Evolutionary conservation across 192 early-diverging fungal species (phyloP).

Genomic region (Coemansia sp.): DNA sequence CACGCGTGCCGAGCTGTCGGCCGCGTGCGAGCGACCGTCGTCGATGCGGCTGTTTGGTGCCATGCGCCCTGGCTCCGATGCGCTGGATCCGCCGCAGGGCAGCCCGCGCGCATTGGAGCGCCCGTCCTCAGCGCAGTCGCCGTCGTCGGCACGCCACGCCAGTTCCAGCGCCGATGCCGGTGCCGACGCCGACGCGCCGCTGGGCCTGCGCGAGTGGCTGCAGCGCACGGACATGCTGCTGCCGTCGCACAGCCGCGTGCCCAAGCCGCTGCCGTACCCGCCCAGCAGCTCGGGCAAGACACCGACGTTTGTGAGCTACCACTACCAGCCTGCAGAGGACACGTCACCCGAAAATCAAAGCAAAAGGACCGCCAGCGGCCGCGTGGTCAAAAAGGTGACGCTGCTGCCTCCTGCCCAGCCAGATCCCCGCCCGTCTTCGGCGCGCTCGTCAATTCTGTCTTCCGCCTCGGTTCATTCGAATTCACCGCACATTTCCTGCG

Average conservation of each 20-base stretch:
- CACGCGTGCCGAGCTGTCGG: constrained; percentile 21
- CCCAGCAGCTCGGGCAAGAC: constrained; percentile 20
- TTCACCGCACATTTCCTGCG: background rate
- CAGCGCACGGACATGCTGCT: constrained; percentile 36
- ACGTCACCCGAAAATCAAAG: constrained; percentile 2
- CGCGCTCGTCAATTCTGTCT: constrained; percentile 2
- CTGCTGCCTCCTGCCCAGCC: constrained; percentile 14
- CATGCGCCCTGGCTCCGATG: background rate
- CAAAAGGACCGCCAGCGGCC: constrained; percentile 7
- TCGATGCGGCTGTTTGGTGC: constrained; percentile 27
- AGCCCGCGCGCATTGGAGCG: constrained; percentile 6
- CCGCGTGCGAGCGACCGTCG: constrained; percentile 31
- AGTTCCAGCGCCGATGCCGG: background rate
- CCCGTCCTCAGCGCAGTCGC: constrained; percentile 11
- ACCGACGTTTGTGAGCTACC: constrained; percentile 24
- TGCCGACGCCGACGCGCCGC: constrained; percentile 1
- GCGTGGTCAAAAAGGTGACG: constrained; percentile 23
- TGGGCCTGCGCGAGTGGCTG: constrained; percentile 42
- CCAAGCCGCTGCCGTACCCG: constrained; percentile 28
- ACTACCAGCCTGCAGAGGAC: constrained; percentile 14
- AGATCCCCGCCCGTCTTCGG: constrained; percentile 22
- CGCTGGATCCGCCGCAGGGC: constrained; percentile 5
- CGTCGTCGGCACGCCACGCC: background rate
- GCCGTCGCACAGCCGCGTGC: constrained; percentile 21
- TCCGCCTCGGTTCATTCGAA: background rate